Base-by-base conservation (phyloP, 1,284 basidiomycete species). In the Irpex sp. region DNA sequence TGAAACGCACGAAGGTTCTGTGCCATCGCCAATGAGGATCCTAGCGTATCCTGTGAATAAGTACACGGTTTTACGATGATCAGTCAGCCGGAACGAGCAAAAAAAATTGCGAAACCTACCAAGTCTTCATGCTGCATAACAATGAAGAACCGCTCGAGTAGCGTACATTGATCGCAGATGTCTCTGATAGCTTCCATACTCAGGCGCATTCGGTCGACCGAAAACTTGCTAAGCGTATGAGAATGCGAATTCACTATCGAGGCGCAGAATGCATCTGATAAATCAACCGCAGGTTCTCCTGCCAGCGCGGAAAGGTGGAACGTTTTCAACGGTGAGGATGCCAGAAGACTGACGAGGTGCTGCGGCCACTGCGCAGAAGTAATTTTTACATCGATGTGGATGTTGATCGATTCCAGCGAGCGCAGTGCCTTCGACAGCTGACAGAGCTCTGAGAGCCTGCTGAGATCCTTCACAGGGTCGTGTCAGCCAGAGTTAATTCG, bases 231-330 rank as follows among this genome's bases (percentile, higher is more conserved):
- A 1, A 92, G 75, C 13, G 79, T 78, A 6, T 71, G 66, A 0
- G 82, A 81, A 64, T 91, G 89, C 8, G 69, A 70, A 1, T 71
- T 59, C 5, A 88, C 77, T 11, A 92, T 74, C 1, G 73, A 67
- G 9, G 65, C 67, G 78, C 86, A 86, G 63, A 91, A 84, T 11
- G 74, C 72, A 44, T 83, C 78, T 15, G 79, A 75, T 26, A 81
- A 70, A 0, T 74, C 72, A 57, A 79, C 51, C 3, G 31, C 74
- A 62, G 76, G 72, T 44, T 78, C 77, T 0, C 77, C 73, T 2
- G 78, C 78, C 0, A 82, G 77, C 1, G 85, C 82, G 67, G 89
- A 89, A 36, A 91, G 77, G 63, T 89, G 87, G 66, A 92, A 83
- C 19, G 72, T 69, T 67, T 85, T 79, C 3, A 92, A 75, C 0